These are phyloP conservation scores for Cylindrotheca fusiformis DNA, from an alignment of 108 stramenopile genomes.

Conservation along the genomic window DNA sequence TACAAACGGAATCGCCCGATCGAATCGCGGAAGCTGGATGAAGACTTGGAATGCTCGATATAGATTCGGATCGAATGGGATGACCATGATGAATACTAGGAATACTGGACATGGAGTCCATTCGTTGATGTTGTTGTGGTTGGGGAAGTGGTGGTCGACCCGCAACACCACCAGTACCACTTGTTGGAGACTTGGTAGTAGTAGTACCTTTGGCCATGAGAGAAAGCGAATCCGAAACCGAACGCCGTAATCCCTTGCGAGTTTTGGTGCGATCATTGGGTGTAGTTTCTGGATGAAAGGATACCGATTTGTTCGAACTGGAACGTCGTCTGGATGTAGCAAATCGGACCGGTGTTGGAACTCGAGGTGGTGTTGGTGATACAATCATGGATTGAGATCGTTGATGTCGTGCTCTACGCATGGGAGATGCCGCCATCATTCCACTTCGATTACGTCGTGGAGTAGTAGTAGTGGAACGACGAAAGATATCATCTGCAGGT, in stretches of 20 bases:
- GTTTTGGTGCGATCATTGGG: slow-evolving; percentile 8
- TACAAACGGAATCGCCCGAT: slow-evolving; percentile 28
- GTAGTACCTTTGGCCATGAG: too few relatives aligned
- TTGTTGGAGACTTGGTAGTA: too few relatives aligned
- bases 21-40: slow-evolving; percentile 32
- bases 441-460: not conserved
- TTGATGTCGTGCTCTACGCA: not conserved
- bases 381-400: slow-evolving; percentile 7
- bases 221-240: slow-evolving; percentile 12
- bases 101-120: slow-evolving; percentile 30
- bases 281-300: slow-evolving; percentile 21
- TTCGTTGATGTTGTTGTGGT: slow-evolving; percentile 2
- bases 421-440: not conserved
- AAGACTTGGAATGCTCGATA: slow-evolving; percentile 29
- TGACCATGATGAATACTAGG: slow-evolving; percentile 32
- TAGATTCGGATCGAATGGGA: slow-evolving; percentile 29
- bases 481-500: too few relatives aligned
- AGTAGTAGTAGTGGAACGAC: too few relatives aligned
- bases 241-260: not conserved
- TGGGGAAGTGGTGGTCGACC: not conserved
- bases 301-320: slow-evolving; percentile 20
- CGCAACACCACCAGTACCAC: too few relatives aligned
- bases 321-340: too few relatives aligned
- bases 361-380: not conserved
- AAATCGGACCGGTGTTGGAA: not conserved